A percentile compares a stretch with the other conserved stretches of the same genome.
These are phyloP conservation scores for Wickerhamomyces hampshirensis DNA, from an alignment of 805 yeast genomes.

Conservation along the genomic window DNA sequence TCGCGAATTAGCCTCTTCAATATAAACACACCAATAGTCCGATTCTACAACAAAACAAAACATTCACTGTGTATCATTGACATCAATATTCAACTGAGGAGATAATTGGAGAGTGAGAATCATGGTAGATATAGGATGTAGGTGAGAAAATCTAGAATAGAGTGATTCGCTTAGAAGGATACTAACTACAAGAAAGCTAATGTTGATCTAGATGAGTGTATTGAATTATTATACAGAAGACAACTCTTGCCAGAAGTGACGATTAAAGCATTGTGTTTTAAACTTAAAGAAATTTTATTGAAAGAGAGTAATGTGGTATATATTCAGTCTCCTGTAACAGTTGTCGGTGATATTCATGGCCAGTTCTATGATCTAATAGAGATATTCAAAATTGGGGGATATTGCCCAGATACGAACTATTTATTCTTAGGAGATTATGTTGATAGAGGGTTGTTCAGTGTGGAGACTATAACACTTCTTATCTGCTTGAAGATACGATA, in stretches of 20 bases:
- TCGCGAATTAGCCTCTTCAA: too few relatives aligned
- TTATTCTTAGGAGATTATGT: constrained; percentile 94
- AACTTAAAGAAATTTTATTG: constrained; percentile 74
- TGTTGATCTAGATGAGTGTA: constrained; percentile 60
- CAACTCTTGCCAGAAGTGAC: constrained; percentile 69
- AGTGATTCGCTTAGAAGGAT: neutral
- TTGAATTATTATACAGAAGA: constrained; percentile 59
- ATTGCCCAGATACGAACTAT: constrained; percentile 90
- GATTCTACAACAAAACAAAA: too few relatives aligned
- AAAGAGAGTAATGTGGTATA: constrained; percentile 85
- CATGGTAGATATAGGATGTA: too few relatives aligned
- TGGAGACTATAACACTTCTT: constrained; percentile 84
- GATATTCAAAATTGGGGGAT: constrained; percentile 90
- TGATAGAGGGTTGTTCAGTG: constrained; percentile 89
- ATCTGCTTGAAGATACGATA: constrained; percentile 81
- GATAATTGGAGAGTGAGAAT: neutral
- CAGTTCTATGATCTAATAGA: constrained; percentile 93
- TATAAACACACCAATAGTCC: too few relatives aligned
- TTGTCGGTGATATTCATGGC: constrained; percentile 97
- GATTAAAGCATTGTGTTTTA: constrained; percentile 68
- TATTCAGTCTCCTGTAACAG: constrained; percentile 80
- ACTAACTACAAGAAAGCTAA: constrained; percentile 8
- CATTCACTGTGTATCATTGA: too few relatives aligned
- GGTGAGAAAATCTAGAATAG: neutral
- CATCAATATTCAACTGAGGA: too few relatives aligned